phyloP scores from a whole-genome alignment of 305 asterid genomes.

The Fraxinus albicans region DNA sequence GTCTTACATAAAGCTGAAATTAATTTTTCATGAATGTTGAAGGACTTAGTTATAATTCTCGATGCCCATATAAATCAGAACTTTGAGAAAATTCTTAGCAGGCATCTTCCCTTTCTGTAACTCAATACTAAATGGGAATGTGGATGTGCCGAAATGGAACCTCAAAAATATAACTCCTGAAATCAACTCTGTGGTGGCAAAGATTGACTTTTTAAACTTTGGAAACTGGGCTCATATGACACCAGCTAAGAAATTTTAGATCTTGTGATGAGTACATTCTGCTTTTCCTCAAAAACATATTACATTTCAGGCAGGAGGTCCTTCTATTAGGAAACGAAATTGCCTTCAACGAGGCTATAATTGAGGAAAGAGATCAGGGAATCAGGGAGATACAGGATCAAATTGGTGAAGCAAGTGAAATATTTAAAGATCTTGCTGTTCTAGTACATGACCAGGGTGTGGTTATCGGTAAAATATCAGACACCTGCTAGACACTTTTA shows the following conservation, averaged over 20 bases:
- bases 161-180: not conserved
- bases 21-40: not conserved
- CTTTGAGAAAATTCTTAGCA: not conserved
- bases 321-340: conserved; percentile 25
- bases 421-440: conserved; percentile 28
- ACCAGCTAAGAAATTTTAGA: not conserved
- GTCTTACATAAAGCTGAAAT: not conserved
- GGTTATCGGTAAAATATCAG: conserved; percentile 9
- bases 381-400: conserved; percentile 29
- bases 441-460: conserved; percentile 29
- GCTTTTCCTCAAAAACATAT: not conserved
- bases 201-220: not conserved
- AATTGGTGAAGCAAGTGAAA: conserved; percentile 31
- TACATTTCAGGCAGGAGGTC: conserved; percentile 22
- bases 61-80: not conserved
- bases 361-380: conserved; percentile 29
- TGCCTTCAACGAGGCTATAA: conserved; percentile 24
- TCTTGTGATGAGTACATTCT: not conserved
- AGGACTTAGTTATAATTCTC: not conserved
- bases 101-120: not conserved
- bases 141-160: not conserved
- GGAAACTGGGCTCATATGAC: not conserved
- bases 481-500: not conserved
- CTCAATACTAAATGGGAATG: not conserved
- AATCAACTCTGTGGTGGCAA: not conserved